Evolutionary conservation across 192 early-diverging fungal genomes (phyloP).

Genomic region (Phycomyces nitens): DNA sequence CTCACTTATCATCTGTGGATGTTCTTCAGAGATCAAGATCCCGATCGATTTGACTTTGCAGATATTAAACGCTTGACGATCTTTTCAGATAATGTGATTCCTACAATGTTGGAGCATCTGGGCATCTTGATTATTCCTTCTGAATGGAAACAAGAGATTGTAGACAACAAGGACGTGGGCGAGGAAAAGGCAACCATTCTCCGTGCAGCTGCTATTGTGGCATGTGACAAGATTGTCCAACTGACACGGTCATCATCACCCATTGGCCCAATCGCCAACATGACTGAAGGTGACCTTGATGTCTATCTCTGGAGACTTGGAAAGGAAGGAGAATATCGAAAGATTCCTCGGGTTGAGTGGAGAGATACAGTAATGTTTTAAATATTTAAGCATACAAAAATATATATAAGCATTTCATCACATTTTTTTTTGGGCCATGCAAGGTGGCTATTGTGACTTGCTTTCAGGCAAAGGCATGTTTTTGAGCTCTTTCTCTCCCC

Average conservation of each 20-base stretch:
- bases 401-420: neutral
- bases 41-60: slow-evolving; percentile 56
- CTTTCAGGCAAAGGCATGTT: neutral
- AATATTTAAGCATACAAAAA: neutral
- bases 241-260: slow-evolving; percentile 24
- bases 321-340: slow-evolving; percentile 62
- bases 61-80: slow-evolving; percentile 66
- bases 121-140: slow-evolving; percentile 48
- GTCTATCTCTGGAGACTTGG: slow-evolving; percentile 73
- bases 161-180: slow-evolving; percentile 40
- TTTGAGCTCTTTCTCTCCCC: neutral
- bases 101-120: slow-evolving; percentile 58
- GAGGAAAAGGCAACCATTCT: slow-evolving; percentile 53
- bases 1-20: slow-evolving; percentile 60
- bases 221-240: slow-evolving; percentile 55
- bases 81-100: slow-evolving; percentile 75
- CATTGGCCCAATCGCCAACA: slow-evolving; percentile 33
- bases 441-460: neutral
- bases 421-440: neutral
- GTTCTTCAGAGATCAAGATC: slow-evolving; percentile 52
- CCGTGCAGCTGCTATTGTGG: slow-evolving; percentile 68
- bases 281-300: slow-evolving; percentile 53
- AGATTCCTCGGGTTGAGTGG: slow-evolving; percentile 51
- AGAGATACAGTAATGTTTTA: slow-evolving; percentile 71
- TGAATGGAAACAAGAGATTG: slow-evolving; percentile 45